Evolutionary conservation across 129 eudicot species (phyloP), one percentile per base, ranked within the genome.

Genomic region (Chrysanthemum seticuspe): DNA sequence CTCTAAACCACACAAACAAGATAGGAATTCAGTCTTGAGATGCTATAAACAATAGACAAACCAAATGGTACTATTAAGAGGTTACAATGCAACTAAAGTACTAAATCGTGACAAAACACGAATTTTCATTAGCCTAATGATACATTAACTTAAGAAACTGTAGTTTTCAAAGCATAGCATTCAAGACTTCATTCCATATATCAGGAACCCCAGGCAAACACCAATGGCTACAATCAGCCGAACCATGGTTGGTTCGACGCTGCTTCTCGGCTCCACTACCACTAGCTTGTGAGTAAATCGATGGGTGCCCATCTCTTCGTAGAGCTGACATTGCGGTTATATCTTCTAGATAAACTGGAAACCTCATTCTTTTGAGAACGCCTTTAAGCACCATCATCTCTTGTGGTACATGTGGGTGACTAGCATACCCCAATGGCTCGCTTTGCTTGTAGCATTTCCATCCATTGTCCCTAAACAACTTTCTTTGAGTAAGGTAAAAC

Each of bases 151-250:
- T 27, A 27, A 27, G 2, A 27, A 27, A 27, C 31, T 27, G 31
- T 27, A 25, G 65, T 3, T 56, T 47, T 65, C 70, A 85, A 56
- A 90, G 91, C 85, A 88, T 69, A 50, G 83, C 90, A 79, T 65
- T 80, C 65, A 91, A 52, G 72, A 91, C 73, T 68, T 91, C 96
- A 50, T 91, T 91, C 96, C 97, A 91, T 7, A 84, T 78, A 76
- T 91, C 97, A 16, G 97, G 97, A 10, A 91, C 97, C 8, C 97
- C 97, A 70, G 97, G 97, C 29, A 91, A 67, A 70, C 97, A 91
- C 97, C 97, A 91, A 8, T 91, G 97, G 79, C 97, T 91, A 73
- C 97, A 91, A 71, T 91, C 97, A 72, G 78, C 78, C 21, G 90
- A 88, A 59, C 70, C 69, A 47, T 78, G 75, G 53, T 68, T 79